These are phyloP conservation scores for Scheffersomyces parashehatae DNA, from an alignment of 1,139 yeast species.

Conservation along the genomic window DNA sequence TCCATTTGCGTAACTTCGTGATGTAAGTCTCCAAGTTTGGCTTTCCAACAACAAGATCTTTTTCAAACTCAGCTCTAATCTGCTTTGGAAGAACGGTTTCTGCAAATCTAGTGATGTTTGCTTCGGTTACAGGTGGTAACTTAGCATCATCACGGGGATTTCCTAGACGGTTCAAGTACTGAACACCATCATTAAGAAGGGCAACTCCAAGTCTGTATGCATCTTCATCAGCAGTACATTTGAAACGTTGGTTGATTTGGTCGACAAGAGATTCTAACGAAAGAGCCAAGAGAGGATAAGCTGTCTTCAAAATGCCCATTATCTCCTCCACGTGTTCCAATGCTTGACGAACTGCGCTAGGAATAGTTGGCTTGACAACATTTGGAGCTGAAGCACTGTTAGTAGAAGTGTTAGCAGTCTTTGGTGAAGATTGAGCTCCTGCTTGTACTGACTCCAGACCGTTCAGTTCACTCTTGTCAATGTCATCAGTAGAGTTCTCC, in stretches of 20 bases:
- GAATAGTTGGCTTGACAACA: constrained; percentile 7
- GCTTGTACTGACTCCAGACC: not conserved
- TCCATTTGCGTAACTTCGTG: constrained; percentile 83
- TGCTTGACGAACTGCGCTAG: constrained; percentile 57
- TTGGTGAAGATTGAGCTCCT: constrained; percentile 10
- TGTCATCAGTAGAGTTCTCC: constrained; percentile 2
- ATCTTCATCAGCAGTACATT: constrained; percentile 94
- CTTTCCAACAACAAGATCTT: constrained; percentile 82
- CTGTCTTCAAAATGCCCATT: constrained; percentile 92
- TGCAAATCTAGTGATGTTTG: constrained; percentile 85
- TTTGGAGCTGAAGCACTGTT: constrained; percentile 2
- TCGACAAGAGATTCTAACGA: constrained; percentile 94
- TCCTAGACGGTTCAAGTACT: constrained; percentile 77
- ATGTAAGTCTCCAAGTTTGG: constrained; percentile 91
- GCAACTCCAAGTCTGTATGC: constrained; percentile 94
- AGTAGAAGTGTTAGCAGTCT: constrained; percentile 13
- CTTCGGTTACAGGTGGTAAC: constrained; percentile 89
- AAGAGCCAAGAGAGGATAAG: constrained; percentile 89
- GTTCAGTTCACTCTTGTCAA: not conserved
- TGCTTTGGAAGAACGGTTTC: constrained; percentile 91
- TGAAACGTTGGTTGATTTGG: constrained; percentile 91
- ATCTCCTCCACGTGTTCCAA: constrained; percentile 96
- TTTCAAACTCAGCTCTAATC: constrained; percentile 86
- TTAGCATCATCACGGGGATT: constrained; percentile 87
- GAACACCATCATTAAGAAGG: constrained; percentile 88